Evolutionary conservation across 345 rosid genomes (phyloP).

Genomic region (Streptanthus diversifolius): DNA sequence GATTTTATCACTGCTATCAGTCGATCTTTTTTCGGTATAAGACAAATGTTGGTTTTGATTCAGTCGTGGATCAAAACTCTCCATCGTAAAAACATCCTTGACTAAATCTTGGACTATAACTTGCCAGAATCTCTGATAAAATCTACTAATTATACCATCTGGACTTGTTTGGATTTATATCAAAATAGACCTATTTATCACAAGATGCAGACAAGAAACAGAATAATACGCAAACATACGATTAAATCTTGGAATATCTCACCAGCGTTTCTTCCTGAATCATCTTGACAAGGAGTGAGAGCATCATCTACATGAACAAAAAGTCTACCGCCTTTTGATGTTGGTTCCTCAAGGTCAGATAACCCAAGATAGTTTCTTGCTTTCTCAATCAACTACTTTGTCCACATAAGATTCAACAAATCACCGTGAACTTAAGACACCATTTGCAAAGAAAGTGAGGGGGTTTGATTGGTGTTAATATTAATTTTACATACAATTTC

Average conservation of each 20-base stretch:
- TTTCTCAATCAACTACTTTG: slow-evolving; percentile 55
- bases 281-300: slow-evolving; percentile 37
- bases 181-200: too few species aligned
- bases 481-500: slow-evolving; percentile 45
- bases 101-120: too few species aligned
- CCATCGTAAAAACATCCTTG: too few species aligned
- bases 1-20: too few species aligned
- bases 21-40: too few species aligned
- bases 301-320: slow-evolving; percentile 57
- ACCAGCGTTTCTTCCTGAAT: slow-evolving; percentile 56
- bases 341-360: slow-evolving; percentile 57
- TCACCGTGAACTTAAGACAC: not conserved
- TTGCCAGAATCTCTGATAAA: too few species aligned
- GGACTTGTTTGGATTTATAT: too few species aligned
- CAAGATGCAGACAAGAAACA: not conserved
- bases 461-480: not conserved
- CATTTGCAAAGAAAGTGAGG: not conserved
- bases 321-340: slow-evolving; percentile 50
- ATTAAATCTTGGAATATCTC: slow-evolving; percentile 1
- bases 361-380: slow-evolving; percentile 61
- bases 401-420: slow-evolving; percentile 12
- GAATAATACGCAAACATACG: not conserved
- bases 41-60: too few species aligned
- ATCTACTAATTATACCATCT: too few species aligned
- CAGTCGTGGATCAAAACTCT: too few species aligned